Conservation (phyloP, 768 basidiomycete species). For the Pisolithus marmoratus region DNA sequence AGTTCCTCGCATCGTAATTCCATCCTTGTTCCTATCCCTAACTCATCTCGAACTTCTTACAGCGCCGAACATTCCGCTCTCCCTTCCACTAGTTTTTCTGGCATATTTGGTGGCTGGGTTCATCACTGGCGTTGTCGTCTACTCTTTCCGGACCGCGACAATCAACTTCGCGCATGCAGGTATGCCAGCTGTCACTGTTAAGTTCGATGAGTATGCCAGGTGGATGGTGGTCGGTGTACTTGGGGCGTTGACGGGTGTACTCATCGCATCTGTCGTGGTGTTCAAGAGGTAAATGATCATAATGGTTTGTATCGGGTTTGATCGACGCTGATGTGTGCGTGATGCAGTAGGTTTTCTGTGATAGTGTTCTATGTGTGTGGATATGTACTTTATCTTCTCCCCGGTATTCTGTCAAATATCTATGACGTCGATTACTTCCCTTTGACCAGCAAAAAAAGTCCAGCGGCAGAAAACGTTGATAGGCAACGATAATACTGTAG, state of each 20-base stretch:
- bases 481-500: too few species aligned
- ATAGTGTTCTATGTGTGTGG: too few species aligned
- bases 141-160: slow-evolving; percentile 53
- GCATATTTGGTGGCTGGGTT: slow-evolving; percentile 68
- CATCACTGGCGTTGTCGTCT: slow-evolving; percentile 57
- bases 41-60: slow-evolving; percentile 8
- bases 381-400: too few species aligned
- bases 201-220: slow-evolving; percentile 54
- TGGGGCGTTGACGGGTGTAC: slow-evolving; percentile 58
- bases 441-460: too few species aligned
- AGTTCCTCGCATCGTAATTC: background rate
- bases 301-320: too few species aligned
- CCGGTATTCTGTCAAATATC: too few species aligned
- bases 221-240: slow-evolving; percentile 60
- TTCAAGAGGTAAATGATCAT: slow-evolving; percentile 11
- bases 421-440: too few species aligned
- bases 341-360: too few species aligned
- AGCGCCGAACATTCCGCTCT: slow-evolving; percentile 53
- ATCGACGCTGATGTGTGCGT: too few species aligned
- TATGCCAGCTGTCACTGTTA: slow-evolving; percentile 27
- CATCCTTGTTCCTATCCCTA: background rate
- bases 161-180: slow-evolving; percentile 31
- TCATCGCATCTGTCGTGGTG: slow-evolving; percentile 45
- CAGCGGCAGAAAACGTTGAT: too few species aligned
- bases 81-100: slow-evolving; percentile 69